phyloP scores from a whole-genome alignment of 2,329 filamentous ascomycete genomes.

The Cladophialophora carrionii region DNA sequence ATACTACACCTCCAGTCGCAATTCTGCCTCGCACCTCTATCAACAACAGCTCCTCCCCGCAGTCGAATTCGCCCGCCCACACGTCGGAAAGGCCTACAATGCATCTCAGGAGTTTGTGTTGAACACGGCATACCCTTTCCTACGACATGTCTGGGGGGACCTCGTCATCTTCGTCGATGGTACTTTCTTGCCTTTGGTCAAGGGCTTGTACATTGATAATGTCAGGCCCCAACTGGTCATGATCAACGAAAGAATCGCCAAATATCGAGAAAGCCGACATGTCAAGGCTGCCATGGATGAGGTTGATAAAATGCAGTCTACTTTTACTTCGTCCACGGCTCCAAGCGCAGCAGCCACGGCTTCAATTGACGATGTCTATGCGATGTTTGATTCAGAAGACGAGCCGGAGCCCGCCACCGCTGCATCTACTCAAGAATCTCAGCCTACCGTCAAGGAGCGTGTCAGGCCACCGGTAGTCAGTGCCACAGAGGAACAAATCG shows the following conservation, averaged over 20 bases:
- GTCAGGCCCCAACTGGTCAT: constrained; percentile 93
- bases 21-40: constrained; percentile 69
- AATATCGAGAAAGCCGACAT: constrained; percentile 63
- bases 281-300: constrained; percentile 63
- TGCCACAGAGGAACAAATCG: constrained; percentile 61
- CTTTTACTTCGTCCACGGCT: constrained; percentile 34
- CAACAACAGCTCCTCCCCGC: constrained; percentile 73
- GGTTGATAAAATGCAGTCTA: constrained; percentile 50
- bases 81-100: constrained; percentile 69
- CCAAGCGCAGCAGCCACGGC: constrained; percentile 18
- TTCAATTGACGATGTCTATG: constrained; percentile 29
- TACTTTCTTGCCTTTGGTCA: constrained; percentile 78
- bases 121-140: constrained; percentile 72
- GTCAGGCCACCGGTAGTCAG: constrained; percentile 17
- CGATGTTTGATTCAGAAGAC: constrained; percentile 34
- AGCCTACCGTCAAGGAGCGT: constrained; percentile 27
- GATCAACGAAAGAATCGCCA: constrained; percentile 84
- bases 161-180: constrained; percentile 72
- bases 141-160: constrained; percentile 70
- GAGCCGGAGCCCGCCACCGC: constrained; percentile 33
- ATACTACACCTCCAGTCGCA: constrained; percentile 70
- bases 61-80: constrained; percentile 74
- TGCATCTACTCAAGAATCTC: constrained; percentile 39
- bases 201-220: constrained; percentile 81
- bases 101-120: constrained; percentile 68